Evolutionary conservation across 148 eudicot species (phyloP), one percentile per base, ranked within the genome.

Genomic region (Silene uniflora): DNA sequence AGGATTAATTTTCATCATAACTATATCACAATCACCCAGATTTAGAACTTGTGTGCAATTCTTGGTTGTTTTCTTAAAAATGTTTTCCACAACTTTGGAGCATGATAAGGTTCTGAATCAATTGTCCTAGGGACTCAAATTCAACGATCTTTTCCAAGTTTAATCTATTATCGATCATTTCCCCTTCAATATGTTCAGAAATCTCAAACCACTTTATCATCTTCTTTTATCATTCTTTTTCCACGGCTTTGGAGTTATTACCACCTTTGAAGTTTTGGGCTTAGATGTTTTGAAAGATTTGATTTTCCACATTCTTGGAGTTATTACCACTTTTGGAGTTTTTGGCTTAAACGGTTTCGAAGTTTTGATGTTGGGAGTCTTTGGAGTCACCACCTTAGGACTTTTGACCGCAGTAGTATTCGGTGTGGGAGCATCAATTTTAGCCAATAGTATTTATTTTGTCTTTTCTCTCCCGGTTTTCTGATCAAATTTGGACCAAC

Each of bases 391-490:
- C 5, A 47, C 39, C 21, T 79, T 79, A 7, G 77, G 77, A 44
- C 79, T 80, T 64, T 75, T 80, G 35, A 73, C 73, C 23, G 49
- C 66, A 9, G 71, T 74, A n/a, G 74, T 76, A 5, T 46, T 19
- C 24, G 56, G 23, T 35, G 52, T 81, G 35, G 46, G 29, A 32
- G 18, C 13, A 19, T 67, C 83, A 61, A 81, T 81, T 55, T 81
- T 73, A 14, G 84, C 32, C 84, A 77, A 77, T 32, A 81, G n/a
- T 59, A 73, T 46, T 81, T 81, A 13, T 47, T 47, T 67, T 73
- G 42, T 14, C 84, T 52, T 23, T 81, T 77, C 72, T 77, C 67
- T 6, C 74, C 59, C 7, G 59, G 70, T 61, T 60, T 46, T 16
- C 42, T 73, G 42, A 67, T 77, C 44, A 60, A 6, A 18, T 69